A percentile compares a stretch with the other conserved stretches of the same genome.
phyloP scores from a whole-genome alignment of 441 rosid species.

The Syzygium syzygioides region DNA sequence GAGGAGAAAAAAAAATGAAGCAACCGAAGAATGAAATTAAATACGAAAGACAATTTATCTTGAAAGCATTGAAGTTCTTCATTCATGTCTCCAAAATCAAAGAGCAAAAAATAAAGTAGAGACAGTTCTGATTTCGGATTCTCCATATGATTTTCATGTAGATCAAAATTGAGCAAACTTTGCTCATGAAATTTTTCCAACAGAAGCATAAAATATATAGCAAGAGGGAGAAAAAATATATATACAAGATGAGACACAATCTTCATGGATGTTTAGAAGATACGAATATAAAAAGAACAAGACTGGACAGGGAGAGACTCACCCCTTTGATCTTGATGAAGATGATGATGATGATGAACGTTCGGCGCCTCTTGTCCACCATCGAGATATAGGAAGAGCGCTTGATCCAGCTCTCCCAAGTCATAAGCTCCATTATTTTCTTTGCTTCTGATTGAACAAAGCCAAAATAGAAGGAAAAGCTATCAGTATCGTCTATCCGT shows the following conservation, averaged over 20 bases:
- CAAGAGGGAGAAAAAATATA: not conserved
- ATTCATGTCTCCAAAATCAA: not conserved
- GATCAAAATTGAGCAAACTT: not conserved
- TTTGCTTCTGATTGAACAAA: constrained; percentile 44
- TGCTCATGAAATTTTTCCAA: not conserved
- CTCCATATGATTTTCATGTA: not conserved
- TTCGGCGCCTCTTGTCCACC: constrained; percentile 41
- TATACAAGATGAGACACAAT: not conserved
- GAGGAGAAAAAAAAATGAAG: not conserved
- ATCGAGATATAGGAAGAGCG: constrained; percentile 89
- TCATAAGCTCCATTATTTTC: constrained; percentile 59
- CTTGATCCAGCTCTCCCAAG: constrained; percentile 91
- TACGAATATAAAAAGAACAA: constrained; percentile 7
- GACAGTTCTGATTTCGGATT: not conserved
- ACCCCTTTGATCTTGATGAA: constrained; percentile 84
- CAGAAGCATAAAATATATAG: not conserved
- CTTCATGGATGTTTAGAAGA: not conserved
- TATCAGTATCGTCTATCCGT: not conserved
- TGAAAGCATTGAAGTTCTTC: not conserved
- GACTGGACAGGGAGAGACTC: constrained; percentile 17
- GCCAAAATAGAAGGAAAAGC: not conserved
- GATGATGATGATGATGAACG: constrained; percentile 33
- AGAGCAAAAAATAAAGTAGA: not conserved
- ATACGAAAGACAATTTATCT: not conserved
- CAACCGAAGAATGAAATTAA: not conserved